Conservation (phyloP, 2,329 filamentous ascomycete genomes). For the Zymoseptoria tritici region DNA sequence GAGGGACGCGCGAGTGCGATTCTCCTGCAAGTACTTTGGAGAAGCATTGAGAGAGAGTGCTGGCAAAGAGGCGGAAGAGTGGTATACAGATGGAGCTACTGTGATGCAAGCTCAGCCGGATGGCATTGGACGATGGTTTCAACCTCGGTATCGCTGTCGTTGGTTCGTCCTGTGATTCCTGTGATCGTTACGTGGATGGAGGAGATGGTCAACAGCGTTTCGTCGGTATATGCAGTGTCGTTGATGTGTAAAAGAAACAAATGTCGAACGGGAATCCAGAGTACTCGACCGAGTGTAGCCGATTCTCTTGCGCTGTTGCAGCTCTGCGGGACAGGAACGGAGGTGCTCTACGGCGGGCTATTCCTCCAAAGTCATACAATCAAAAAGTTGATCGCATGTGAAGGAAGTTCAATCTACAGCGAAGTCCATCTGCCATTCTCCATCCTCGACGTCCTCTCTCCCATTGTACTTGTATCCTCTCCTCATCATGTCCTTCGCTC, state of each 20-base stretch:
- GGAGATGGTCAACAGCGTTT: background rate
- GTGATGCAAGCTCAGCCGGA: background rate
- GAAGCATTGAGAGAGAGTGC: constrained; percentile 35
- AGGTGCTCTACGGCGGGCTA: background rate
- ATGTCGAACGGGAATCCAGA: background rate
- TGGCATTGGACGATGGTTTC: background rate
- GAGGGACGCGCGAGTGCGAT: constrained; percentile 33
- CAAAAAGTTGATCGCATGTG: background rate
- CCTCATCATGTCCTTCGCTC: constrained; percentile 65
- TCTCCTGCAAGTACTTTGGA: constrained; percentile 35
- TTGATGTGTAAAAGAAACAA: background rate
- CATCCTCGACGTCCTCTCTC: constrained; percentile 2
- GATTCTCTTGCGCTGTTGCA: background rate
- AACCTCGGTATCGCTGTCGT: background rate
- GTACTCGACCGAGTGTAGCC: background rate
- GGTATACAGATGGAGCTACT: background rate
- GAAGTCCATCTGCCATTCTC: background rate
- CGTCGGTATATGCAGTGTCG: background rate
- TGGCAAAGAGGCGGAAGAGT: background rate
- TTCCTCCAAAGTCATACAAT: background rate
- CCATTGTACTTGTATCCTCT: constrained; percentile 3
- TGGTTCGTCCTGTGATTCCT: background rate
- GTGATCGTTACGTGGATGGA: background rate
- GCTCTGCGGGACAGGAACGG: background rate
- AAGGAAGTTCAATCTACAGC: background rate